Evolutionary conservation across 495 filamentous ascomycete genomes (phyloP).

Genomic region (Cercophora newfieldiana): DNA sequence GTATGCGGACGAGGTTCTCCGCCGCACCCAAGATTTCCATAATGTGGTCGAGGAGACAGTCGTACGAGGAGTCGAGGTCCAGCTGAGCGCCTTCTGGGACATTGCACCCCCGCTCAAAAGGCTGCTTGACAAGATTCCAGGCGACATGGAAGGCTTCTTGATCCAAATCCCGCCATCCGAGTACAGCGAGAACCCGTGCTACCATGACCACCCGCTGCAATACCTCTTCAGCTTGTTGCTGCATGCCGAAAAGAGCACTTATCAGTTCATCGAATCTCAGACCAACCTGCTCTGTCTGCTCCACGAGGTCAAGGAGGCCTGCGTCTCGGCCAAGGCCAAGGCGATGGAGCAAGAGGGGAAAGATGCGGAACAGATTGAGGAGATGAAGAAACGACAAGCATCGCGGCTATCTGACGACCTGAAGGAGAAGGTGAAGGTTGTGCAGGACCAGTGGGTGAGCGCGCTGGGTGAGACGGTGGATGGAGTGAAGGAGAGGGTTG

Average conservation of each 20-base stretch:
- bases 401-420: constrained; percentile 74
- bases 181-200: constrained; percentile 81
- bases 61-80: constrained; percentile 81
- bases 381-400: constrained; percentile 65
- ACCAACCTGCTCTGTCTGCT: constrained; percentile 89
- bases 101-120: constrained; percentile 80
- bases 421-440: constrained; percentile 84
- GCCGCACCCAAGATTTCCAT: constrained; percentile 75
- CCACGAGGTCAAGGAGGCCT: constrained; percentile 86
- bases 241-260: constrained; percentile 86
- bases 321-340: constrained; percentile 61
- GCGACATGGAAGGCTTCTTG: constrained; percentile 45
- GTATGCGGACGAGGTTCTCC: constrained; percentile 64
- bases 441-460: constrained; percentile 80
- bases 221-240: constrained; percentile 82
- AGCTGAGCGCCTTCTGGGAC: constrained; percentile 94
- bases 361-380: constrained; percentile 58
- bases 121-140: constrained; percentile 75
- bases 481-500: constrained; percentile 57
- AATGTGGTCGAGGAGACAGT: constrained; percentile 83
- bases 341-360: constrained; percentile 57
- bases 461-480: constrained; percentile 53
- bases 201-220: constrained; percentile 75
- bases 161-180: constrained; percentile 75
- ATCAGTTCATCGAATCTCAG: constrained; percentile 95